Evolutionary conservation across 2,329 filamentous ascomycete species (phyloP), one percentile per base, ranked within the genome.

Genomic region (Zalaria sp.): DNA sequence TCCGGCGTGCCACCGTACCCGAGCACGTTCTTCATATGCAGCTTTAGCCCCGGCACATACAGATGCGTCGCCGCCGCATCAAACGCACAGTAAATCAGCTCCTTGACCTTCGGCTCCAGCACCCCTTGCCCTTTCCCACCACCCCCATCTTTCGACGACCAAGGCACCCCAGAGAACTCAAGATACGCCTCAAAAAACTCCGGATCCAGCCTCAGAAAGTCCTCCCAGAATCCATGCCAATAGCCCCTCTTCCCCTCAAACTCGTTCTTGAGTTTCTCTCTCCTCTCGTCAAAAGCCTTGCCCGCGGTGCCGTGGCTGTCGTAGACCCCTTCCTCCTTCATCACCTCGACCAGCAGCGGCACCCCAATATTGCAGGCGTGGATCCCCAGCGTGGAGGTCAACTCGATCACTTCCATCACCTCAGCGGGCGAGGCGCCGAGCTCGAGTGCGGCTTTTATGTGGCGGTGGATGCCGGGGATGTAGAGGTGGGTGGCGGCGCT

Each of bases 121-220:
- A 52, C 58, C 1, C 62, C 58, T 25, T 43, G 34, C 4, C 25
- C 39, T 9, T 40, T 37, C 37, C 35, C 5, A 27, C 42, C 41
- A 43, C 3, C 53, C 52, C 18, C 34, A 27, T 7, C 55, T 53
- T 37, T 54, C 50, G 55, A 60, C 7, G 51, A 51, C 58, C 62
- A 67, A 4, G 67, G 65, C 34, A 69, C 55, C 18, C 57, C 57
- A 6, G 62, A 65, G 46, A 69, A 68, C 31, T 68, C 63, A 25
- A 64, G 50, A 49, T 69, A 71, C 1, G 61, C 65, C 36, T 57
- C 62, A 50, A 71, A 69, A 49, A 70, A 69, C 25, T 69, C 63
- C 0, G 65, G 65, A 42, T 65, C 62, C 5, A 69, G 52, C 27
- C 58, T 49, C 26, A 68, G 41, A 34, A 68, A 64, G 18, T 64